A percentile compares a stretch with the other conserved stretches of the same genome.
Evolutionary conservation across 345 rosid species (phyloP).

Genomic region (Aquilaria yunnanensis): DNA sequence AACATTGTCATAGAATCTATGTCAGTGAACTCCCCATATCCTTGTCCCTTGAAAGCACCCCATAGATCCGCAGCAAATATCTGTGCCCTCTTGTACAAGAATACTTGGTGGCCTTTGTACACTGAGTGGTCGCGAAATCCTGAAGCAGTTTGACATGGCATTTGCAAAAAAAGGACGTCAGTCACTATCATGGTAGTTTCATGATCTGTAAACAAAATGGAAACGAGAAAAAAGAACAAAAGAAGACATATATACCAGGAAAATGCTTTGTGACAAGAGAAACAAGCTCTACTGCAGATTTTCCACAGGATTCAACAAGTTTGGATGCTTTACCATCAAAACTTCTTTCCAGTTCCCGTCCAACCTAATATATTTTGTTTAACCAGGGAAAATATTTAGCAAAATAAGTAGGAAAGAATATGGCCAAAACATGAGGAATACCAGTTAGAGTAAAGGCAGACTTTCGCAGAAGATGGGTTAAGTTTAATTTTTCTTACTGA

Average conservation of each 20-base stretch:
- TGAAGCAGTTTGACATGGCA: conserved; percentile 14
- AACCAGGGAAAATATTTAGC: background rate
- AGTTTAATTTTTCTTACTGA: background rate
- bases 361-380: conserved; percentile 41
- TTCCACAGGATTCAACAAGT: conserved; percentile 61
- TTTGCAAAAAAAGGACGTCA: background rate
- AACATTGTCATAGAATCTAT: conserved; percentile 65
- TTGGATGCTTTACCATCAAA: conserved; percentile 67
- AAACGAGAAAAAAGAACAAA: background rate
- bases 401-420: conserved; percentile 7
- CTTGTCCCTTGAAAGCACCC: conserved; percentile 79
- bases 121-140: conserved; percentile 77
- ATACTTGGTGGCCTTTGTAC: conserved; percentile 71
- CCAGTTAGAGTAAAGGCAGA: background rate
- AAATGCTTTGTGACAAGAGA: conserved; percentile 57
- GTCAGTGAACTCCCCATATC: conserved; percentile 65
- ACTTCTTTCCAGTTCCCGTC: conserved; percentile 56
- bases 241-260: conserved; percentile 39
- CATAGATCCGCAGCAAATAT: conserved; percentile 73
- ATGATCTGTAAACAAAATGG: no score
- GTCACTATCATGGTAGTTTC: no score
- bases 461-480: background rate
- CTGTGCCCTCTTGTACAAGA: conserved; percentile 80
- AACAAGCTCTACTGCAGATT: conserved; percentile 73
- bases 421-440: background rate